A percentile compares a stretch with the other conserved stretches of the same genome.
Evolutionary conservation across 2,329 filamentous ascomycete genomes (phyloP).

Genomic region (Diaporthe ilicicola): DNA sequence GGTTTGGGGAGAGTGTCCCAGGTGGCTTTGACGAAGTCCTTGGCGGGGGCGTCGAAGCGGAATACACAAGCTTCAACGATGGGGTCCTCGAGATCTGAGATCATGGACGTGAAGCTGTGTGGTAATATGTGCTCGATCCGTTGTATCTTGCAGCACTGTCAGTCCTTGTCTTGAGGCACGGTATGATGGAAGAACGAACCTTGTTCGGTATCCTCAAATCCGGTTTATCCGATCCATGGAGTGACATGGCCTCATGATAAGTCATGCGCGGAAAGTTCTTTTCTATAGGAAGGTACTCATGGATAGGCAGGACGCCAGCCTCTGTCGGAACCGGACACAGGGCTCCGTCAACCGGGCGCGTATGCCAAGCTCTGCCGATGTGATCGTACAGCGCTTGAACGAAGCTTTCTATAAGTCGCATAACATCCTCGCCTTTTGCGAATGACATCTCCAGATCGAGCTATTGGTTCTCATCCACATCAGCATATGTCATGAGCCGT

Average conservation of each 20-base stretch:
- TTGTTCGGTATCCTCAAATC: constrained; percentile 79
- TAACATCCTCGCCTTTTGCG: constrained; percentile 75
- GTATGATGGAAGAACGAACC: constrained; percentile 50
- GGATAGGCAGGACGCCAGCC: not conserved
- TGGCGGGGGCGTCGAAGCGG: constrained; percentile 60
- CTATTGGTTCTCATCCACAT: constrained; percentile 48
- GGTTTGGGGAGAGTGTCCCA: constrained; percentile 64
- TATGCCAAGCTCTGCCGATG: constrained; percentile 52
- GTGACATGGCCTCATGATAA: constrained; percentile 81
- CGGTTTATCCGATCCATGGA: constrained; percentile 91
- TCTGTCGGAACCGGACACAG: constrained; percentile 36
- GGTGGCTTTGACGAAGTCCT: constrained; percentile 65
- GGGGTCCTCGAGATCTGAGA: constrained; percentile 73
- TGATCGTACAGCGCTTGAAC: constrained; percentile 63
- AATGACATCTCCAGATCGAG: constrained; percentile 96
- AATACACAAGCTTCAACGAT: constrained; percentile 80
- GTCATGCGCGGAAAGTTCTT: constrained; percentile 64
- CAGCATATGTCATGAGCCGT: not conserved
- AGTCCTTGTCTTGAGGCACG: constrained; percentile 26
- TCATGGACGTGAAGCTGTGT: constrained; percentile 74
- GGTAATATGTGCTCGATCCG: constrained; percentile 71
- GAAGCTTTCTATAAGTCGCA: constrained; percentile 61
- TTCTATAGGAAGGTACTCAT: constrained; percentile 38
- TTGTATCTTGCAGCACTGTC: constrained; percentile 61
- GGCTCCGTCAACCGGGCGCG: constrained; percentile 41